Base-by-base conservation (phyloP, 1,284 basidiomycete species). In the Lentinula novae-zelandiae region DNA sequence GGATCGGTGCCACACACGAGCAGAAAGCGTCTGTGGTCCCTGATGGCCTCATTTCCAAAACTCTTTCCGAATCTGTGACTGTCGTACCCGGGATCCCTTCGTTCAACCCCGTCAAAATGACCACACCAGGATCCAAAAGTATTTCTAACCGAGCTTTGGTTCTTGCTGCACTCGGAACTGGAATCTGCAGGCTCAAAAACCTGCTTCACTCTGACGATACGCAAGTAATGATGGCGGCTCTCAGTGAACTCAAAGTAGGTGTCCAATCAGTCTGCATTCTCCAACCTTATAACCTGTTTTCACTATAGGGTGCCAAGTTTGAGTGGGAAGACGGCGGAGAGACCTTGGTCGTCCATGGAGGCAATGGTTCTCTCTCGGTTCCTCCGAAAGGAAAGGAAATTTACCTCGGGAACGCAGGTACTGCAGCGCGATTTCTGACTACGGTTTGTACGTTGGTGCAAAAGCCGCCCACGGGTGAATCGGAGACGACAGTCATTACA, bases 161-260 rank as follows among this genome's bases (percentile, higher is more conserved):
- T 1, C 86, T 99, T 22, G 96, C 97, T 7, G 95, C 97, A 0
- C 85, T 99, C 13, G 93, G 87, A 0, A 85, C 83, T 51, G 96
- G 96, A 12, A 95, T 90, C 0, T 97, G 95, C 75, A 83, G 89
- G 61, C 79, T 99, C 55, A 90, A 82, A 73, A 98, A 98, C 71
- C 78, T 98, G 15, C 80, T 99, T 48, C 96, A 98, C 73, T 98
- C 95, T 8, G 96, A 99, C 70, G 96, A 99, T 73, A 99, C 96
- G 0, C 94, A 95, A 67, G 96, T 99, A 61, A 99, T 99, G 97
- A 98, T 99, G 95, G 82, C 88, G 15, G 94, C 95, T 31, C 79
- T 98, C 17, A 80, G 87, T 53, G 93, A 95, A 61, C 86, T 99
- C 64, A 89, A 94, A 79, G 92, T 91, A 64, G 54, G 79, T 68